Percentiles rank a stretch among this genome's conserved stretches.
Conservation (phyloP, 768 basidiomycete genomes). For the Lenzites betulinus region DNA sequence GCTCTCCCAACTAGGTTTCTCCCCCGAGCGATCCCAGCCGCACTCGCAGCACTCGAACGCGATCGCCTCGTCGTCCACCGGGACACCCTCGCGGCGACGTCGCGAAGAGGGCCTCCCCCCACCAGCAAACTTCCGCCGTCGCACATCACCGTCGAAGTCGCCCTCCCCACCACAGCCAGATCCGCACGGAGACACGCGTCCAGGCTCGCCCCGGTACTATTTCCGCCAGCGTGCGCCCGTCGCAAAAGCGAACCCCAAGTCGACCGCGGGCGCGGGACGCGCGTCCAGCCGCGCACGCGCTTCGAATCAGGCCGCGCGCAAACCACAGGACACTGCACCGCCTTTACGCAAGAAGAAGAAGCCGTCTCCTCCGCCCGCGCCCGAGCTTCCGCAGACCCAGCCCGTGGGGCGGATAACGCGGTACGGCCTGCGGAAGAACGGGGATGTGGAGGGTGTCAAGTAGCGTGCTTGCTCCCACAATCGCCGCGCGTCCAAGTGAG, state of each 20-base stretch:
- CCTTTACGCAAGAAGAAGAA: constrained; percentile 20
- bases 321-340: neutral
- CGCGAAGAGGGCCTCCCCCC: constrained; percentile 10
- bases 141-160: neutral
- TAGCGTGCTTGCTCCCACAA: neutral
- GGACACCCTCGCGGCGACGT: constrained; percentile 9
- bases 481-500: neutral
- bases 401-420: neutral
- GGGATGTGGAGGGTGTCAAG: constrained; percentile 4
- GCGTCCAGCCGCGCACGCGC: neutral
- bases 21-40: constrained; percentile 23
- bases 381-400: neutral
- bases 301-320: constrained; percentile 5
- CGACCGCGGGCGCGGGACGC: neutral
- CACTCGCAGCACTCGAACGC: neutral
- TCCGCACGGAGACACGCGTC: neutral
- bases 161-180: constrained; percentile 1
- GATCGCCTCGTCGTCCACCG: neutral
- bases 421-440: constrained; percentile 3
- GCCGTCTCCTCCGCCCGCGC: constrained; percentile 20
- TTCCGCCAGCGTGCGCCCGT: constrained; percentile 23
- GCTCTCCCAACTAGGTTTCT: constrained; percentile 41
- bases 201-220: constrained; percentile 26
- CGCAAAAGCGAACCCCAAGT: neutral
- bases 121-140: constrained; percentile 3